Evolutionary conservation across 164 flowering plant genomes (phyloP).

Genomic region (Protea cynaroides): DNA sequence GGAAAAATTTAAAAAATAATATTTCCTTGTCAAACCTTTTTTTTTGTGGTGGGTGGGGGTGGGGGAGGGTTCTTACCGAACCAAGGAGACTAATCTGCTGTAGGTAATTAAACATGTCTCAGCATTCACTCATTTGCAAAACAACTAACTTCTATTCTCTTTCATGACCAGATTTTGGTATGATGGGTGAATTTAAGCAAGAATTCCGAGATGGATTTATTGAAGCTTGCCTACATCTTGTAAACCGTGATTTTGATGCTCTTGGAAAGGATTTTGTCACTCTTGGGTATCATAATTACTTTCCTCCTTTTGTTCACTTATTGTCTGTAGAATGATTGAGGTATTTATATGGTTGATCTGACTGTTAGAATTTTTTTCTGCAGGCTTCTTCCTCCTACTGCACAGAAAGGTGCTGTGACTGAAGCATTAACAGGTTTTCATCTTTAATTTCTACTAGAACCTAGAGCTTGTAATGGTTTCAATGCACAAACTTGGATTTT

Average conservation of each 20-base stretch:
- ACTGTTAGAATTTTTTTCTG: background rate
- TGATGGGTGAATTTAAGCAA: slow-evolving; percentile 97
- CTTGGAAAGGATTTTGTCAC: slow-evolving; percentile 88
- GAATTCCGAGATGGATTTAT: slow-evolving; percentile 92
- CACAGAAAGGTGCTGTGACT: slow-evolving; percentile 78
- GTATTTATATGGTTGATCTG: slow-evolving; percentile 6
- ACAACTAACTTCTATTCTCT: slow-evolving; percentile 7
- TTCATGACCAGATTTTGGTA: slow-evolving; percentile 78
- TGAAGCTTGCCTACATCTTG: slow-evolving; percentile 96
- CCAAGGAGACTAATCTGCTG: background rate
- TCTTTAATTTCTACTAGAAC: background rate
- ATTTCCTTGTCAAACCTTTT: too few species aligned
- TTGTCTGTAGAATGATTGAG: slow-evolving; percentile 5
- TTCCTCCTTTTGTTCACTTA: background rate
- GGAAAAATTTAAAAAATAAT: too few species aligned
- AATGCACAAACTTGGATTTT: background rate
- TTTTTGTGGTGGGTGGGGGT: too few species aligned
- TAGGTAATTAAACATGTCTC: background rate
- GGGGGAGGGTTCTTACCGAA: too few species aligned
- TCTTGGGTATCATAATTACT: slow-evolving; percentile 59
- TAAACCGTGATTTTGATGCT: slow-evolving; percentile 91
- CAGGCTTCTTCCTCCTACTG: slow-evolving; percentile 94
- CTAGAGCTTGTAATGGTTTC: background rate
- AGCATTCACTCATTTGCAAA: background rate
- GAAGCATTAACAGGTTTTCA: slow-evolving; percentile 80